Base-by-base conservation (phyloP, 345 rosid genomes). In the Xanthoceras sorbifolium region DNA sequence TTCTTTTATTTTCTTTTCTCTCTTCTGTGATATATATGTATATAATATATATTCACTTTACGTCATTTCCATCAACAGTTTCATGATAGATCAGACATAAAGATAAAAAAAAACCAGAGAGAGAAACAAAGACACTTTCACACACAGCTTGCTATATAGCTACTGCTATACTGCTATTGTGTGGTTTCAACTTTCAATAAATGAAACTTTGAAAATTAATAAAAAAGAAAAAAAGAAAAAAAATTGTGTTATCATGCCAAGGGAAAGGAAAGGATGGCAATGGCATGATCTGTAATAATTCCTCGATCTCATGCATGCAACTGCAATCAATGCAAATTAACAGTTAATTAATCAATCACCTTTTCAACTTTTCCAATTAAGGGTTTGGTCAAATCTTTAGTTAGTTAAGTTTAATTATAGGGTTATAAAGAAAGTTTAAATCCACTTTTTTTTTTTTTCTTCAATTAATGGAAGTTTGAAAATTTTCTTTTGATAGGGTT, bases 21-120 rank as follows among this genome's bases (percentile, higher is more conserved):
- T 46, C 4, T 46, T 46, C 12, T 15, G 0, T 3, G 3, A 50
- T 50, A 50, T 50, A 50, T 50, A 17, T 15, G 15, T 15, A 17
- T 46, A 46, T 46, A 46, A 11, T 46, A 46, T 46, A 73, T 36
- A 65, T 32, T 73, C 69, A 74, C 84, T 81, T 81, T 81, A 81
- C 81, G 81, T 81, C 84, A 73, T 81, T 77, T 81, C 84, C 23
- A 77, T 70, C 79, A 69, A 81, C 81, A 77, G 84, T 74, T 25
- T 54, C 71, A 66, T 77, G 81, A 73, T 73, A 22, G 72, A 68
- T 59, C 61, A 36, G 46, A 67, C 55, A 52, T 80, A 60, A 55
- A 64, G 59, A 36, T n/a, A 40, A 23, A 38, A 15, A 9, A 46
- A 9, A 7, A 14, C 2, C 2, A 12, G 18, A 23, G 10, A 34